A percentile compares a stretch with the other conserved stretches of the same genome.
Evolutionary conservation across 495 filamentous ascomycete genomes (phyloP).

Genomic region (Hypoxylon perforatum): DNA sequence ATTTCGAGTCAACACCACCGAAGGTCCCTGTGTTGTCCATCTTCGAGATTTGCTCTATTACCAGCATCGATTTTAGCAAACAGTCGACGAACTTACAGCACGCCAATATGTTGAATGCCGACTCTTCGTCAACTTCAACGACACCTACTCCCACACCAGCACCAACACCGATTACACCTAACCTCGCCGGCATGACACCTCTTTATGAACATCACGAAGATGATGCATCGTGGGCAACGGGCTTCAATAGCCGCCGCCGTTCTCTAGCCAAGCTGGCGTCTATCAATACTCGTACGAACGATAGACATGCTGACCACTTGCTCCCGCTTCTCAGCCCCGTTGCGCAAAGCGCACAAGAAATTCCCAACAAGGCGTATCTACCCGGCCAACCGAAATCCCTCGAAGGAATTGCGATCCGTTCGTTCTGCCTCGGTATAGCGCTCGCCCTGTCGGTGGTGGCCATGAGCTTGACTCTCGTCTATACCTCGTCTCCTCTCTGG

Average conservation of each 20-base stretch:
- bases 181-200: constrained; percentile 14
- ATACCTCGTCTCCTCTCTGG: constrained; percentile 70
- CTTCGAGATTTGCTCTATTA: background rate
- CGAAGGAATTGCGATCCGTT: constrained; percentile 79
- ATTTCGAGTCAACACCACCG: constrained; percentile 6
- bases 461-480: constrained; percentile 54
- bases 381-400: constrained; percentile 75
- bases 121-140: constrained; percentile 8
- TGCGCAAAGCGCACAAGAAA: constrained; percentile 32
- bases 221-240: constrained; percentile 43
- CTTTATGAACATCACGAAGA: constrained; percentile 31
- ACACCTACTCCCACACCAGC: constrained; percentile 19
- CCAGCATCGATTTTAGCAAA: background rate
- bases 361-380: constrained; percentile 51
- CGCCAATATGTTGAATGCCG: constrained; percentile 19
- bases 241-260: constrained; percentile 39
- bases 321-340: constrained; percentile 49
- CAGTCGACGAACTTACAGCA: background rate
- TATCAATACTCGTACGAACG: constrained; percentile 31
- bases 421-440: constrained; percentile 63
- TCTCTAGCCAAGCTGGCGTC: constrained; percentile 37
- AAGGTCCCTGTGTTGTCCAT: background rate
- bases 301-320: constrained; percentile 45
- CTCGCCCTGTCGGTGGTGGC: constrained; percentile 55
- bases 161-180: constrained; percentile 29